phyloP scores from a whole-genome alignment of 352 stramenopile species.

The Globisporangium emineosum region DNA sequence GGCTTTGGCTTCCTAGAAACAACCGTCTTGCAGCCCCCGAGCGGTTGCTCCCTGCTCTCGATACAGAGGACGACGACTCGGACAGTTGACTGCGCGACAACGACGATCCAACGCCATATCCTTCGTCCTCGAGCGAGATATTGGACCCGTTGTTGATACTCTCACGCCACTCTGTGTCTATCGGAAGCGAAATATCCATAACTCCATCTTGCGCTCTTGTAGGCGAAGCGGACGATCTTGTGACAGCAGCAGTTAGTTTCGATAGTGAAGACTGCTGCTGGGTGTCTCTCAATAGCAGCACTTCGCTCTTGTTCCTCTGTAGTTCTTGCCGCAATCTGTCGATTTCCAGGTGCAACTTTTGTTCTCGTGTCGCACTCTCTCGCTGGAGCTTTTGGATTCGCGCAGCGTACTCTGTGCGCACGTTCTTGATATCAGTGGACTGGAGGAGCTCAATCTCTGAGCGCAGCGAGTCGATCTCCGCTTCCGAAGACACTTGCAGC shows the following conservation, averaged over 20 bases:
- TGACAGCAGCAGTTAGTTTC: not conserved
- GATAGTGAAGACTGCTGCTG: not conserved
- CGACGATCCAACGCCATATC: slow-evolving; percentile 35
- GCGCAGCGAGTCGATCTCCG: slow-evolving; percentile 50
- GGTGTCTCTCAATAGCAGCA: not conserved
- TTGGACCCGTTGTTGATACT: slow-evolving; percentile 27
- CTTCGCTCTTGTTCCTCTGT: slow-evolving; percentile 27
- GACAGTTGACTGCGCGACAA: slow-evolving; percentile 63
- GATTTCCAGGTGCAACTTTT: slow-evolving; percentile 46
- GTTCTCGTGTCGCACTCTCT: slow-evolving; percentile 37
- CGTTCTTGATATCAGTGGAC: slow-evolving; percentile 50
- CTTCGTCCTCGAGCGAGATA: slow-evolving; percentile 21
- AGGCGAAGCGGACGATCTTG: not conserved
- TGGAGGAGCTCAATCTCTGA: slow-evolving; percentile 69
- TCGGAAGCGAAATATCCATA: slow-evolving; percentile 23
- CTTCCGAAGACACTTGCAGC: slow-evolving; percentile 35
- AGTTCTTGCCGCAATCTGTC: slow-evolving; percentile 52
- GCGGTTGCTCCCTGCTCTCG: not conserved
- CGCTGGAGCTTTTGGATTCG: slow-evolving; percentile 55
- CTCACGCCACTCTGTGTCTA: slow-evolving; percentile 23
- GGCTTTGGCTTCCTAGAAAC: slow-evolving; percentile 5
- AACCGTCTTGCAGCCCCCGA: not conserved
- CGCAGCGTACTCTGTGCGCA: slow-evolving; percentile 38
- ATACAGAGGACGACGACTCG: slow-evolving; percentile 22
- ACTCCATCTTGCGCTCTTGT: not conserved